Percentiles rank a stretch among this genome's conserved stretches.
Evolutionary conservation across 2,329 filamentous ascomycete species (phyloP).

Genomic region (Alternaria postmessia): DNA sequence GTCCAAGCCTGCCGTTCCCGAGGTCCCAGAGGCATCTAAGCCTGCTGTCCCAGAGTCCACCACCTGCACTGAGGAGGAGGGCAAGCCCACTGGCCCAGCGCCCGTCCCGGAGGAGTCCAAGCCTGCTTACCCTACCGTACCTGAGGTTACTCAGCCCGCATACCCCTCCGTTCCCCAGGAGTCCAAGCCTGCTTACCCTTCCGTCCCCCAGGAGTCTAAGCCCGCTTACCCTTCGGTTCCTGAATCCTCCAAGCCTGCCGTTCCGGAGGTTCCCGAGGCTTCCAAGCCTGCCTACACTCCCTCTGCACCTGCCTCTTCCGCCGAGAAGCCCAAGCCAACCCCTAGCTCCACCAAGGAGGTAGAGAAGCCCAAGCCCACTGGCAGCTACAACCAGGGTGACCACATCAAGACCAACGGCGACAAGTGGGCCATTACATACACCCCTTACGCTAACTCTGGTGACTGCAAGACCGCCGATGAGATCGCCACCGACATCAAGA

Average conservation of each 20-base stretch:
- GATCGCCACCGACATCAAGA: conserved; percentile 53
- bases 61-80: conserved; percentile 12
- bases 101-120: conserved; percentile 3
- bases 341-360: conserved; percentile 33
- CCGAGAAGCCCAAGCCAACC: conserved; percentile 22
- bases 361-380: conserved; percentile 42
- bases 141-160: neutral
- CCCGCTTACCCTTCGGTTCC: conserved; percentile 1
- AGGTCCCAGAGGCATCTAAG: neutral
- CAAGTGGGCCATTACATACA: conserved; percentile 61
- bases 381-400: conserved; percentile 32
- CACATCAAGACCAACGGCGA: conserved; percentile 53
- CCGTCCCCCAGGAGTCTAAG: conserved; percentile 4
- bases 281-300: neutral
- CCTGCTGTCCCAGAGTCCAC: conserved; percentile 5
- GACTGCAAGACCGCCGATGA: conserved; percentile 53
- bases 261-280: neutral
- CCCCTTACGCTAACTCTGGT: conserved; percentile 55
- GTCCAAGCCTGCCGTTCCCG: conserved; percentile 23
- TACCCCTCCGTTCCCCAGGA: conserved; percentile 3
- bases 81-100: conserved; percentile 9
- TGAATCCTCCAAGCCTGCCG: neutral
- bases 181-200: conserved; percentile 8
- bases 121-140: neutral
- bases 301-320: conserved; percentile 10